Base-by-base conservation (phyloP, 805 yeast species). In the Ascoidea asiatica region DNA sequence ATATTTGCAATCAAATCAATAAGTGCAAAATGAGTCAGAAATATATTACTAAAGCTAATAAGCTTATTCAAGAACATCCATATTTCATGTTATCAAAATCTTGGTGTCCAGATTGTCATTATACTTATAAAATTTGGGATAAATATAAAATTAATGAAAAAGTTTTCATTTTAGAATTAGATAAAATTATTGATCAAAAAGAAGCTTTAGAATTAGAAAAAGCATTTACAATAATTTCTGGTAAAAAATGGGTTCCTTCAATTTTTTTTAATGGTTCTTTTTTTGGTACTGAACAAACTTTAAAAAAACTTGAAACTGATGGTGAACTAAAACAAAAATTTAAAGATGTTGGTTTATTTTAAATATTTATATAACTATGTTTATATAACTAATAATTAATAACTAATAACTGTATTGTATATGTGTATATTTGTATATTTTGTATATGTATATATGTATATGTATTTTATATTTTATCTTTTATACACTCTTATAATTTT, bases 91-190 rank as follows among this genome's bases (percentile, higher is more conserved):
- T 81, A 11, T 74, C 83, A 38, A 82, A 81, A 52, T 69, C 80
- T 18, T 81, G 88, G 88, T 82, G 92, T 59, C 84, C 86, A 3
- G 89, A 82, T 53, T 81, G 89, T 53, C 76, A 72, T 42, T 82
- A 79, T 56, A 74, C 82, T 3, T 67, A 72, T 47, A 61, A 62
- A 21, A 59, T 80, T 19, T 79, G 77, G 70, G 66, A 70, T 42
- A 69, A 73, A 44, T 73, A 67, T 53, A 66, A 69, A 6, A 77
- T 79, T 6, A 53, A 53, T 8, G 65, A 68, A 41, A 73, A 77
- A 52, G 63, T 79, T 13, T 60, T 65, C 43, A 54, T 75, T n/a
- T 65, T 83, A 23, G 89, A 83, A 56, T 62, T 81, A 35, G 86
- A 79, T 57, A 72, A 72, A 50, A 55, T 72, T 50, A 48, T 49